Base-by-base conservation (phyloP, 441 rosid species). In the Gossypium schwendimanii region DNA sequence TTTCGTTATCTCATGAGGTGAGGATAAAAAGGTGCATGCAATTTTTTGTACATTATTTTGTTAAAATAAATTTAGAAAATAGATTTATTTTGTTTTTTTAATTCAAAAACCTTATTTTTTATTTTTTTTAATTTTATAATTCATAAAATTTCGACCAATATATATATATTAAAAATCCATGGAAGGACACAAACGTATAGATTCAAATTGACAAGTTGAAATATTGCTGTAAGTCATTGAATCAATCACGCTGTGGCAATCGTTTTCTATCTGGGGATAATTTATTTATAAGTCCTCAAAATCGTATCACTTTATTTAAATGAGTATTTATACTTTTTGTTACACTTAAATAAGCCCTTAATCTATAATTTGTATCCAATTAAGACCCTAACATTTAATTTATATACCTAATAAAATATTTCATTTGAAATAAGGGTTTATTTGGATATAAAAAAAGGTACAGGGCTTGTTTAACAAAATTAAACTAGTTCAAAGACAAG, bases 1-100 rank as follows among this genome's bases (percentile, higher is more conserved):
- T 86, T 76, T 86, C 90, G 0, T 79, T 89, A 23, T 85, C 87
- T 3, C 92, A 89, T 63, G 89, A 89, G 94, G 92, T 89, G 75
- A 79, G 59, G 7, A 52, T 72, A 6, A 31, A 8, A 55, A 52
- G 66, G 4, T 23, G 64, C 41, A 57, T 44, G 8, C 41, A 26
- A 33, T 65, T 36, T 68, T 23, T 28, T 4, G 47, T 28, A 14
- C 49, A 26, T 26, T 8, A 10, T 49, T 68, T 50, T 10, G 23
- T 2, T 47, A 7, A 65, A 23, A 1, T 20, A 3, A 23, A 6
- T 61, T 15, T 8, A 31, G 6, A 61, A 59, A 61, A 7, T 15
- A 31, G 15, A 15, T 3, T 23, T 23, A 4, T 59, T 59, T 59
- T 24, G 39, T 33, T 33, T 33, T 28, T 5, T 33, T 4, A 33